phyloP scores from a whole-genome alignment of 1,139 yeast genomes.

The Debaryomyces psychrophilus region DNA sequence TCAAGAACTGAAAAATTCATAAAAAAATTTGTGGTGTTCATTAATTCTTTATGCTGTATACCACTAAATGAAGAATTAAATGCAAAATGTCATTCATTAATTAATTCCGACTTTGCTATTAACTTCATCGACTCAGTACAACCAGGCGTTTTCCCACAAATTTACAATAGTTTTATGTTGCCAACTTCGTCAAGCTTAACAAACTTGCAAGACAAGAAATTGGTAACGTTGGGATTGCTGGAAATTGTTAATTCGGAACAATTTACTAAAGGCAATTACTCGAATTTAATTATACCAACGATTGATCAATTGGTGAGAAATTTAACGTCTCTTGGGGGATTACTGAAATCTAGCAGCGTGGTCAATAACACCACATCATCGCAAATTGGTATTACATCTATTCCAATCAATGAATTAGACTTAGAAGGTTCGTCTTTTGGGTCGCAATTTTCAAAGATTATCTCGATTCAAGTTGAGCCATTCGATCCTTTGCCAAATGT shows the following conservation, averaged over 20 bases:
- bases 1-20: conserved; percentile 83
- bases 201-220: conserved; percentile 73
- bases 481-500: conserved; percentile 68
- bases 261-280: conserved; percentile 38
- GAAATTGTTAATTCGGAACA: conserved; percentile 43
- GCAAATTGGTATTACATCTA: conserved; percentile 17
- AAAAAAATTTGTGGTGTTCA: conserved; percentile 67
- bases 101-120: conserved; percentile 56
- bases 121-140: conserved; percentile 66
- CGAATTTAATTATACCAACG: conserved; percentile 50
- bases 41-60: conserved; percentile 53
- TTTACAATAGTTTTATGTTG: conserved; percentile 63
- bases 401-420: conserved; percentile 55
- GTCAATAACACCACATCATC: conserved; percentile 31
- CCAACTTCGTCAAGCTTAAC: conserved; percentile 69
- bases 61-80: conserved; percentile 33
- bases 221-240: conserved; percentile 73
- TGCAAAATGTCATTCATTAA: conserved; percentile 18
- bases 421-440: conserved; percentile 77
- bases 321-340: conserved; percentile 44
- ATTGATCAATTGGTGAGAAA: conserved; percentile 54
- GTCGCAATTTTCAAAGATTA: conserved; percentile 75
- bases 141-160: conserved; percentile 63
- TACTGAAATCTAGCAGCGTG: conserved; percentile 30
- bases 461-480: conserved; percentile 59